A percentile compares a stretch with the other conserved stretches of the same genome.
Conservation (phyloP, 179 eudicot genomes). For the Pouteria campechiana region DNA sequence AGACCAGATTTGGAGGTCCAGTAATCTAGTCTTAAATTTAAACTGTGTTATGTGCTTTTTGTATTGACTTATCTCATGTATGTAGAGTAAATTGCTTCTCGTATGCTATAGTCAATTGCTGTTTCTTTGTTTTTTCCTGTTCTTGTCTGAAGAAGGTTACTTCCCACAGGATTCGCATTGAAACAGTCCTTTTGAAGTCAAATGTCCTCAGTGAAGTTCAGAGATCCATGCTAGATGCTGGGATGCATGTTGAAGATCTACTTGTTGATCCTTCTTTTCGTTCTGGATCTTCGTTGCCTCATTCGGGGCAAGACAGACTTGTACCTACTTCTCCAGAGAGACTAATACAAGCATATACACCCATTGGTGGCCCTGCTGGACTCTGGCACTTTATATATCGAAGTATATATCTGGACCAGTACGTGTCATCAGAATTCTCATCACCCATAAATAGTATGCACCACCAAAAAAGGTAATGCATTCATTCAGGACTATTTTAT, state of each 20-base stretch:
- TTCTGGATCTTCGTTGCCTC: slow-evolving; percentile 52
- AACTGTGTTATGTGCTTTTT: too few species aligned
- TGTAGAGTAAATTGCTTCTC: slow-evolving; percentile 2
- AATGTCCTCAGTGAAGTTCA: slow-evolving; percentile 88
- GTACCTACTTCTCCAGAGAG: slow-evolving; percentile 34
- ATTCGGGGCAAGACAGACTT: slow-evolving; percentile 46
- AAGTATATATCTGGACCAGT: slow-evolving; percentile 84
- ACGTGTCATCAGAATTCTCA: slow-evolving; percentile 85
- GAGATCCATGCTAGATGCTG: slow-evolving; percentile 74
- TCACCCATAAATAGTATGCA: slow-evolving; percentile 56
- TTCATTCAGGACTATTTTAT: too few species aligned
- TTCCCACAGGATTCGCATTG: slow-evolving; percentile 56
- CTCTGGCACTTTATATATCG: slow-evolving; percentile 94
- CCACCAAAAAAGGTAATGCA: slow-evolving; percentile 76
- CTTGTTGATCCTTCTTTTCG: slow-evolving; percentile 62
- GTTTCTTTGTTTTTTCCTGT: not conserved
- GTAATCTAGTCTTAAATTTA: too few species aligned
- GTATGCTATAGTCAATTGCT: not conserved
- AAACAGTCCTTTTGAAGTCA: slow-evolving; percentile 73
- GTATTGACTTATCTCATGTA: too few species aligned
- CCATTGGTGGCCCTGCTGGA: slow-evolving; percentile 84
- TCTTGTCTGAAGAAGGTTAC: slow-evolving; percentile 4
- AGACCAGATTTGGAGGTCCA: too few species aligned
- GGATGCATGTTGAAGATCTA: slow-evolving; percentile 84
- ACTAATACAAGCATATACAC: slow-evolving; percentile 31